Percentiles rank a stretch among this genome's conserved stretches.
These are phyloP conservation scores for Magnusiomyces suaveolens DNA, from an alignment of 1,139 yeast genomes.

Conservation along the genomic window DNA sequence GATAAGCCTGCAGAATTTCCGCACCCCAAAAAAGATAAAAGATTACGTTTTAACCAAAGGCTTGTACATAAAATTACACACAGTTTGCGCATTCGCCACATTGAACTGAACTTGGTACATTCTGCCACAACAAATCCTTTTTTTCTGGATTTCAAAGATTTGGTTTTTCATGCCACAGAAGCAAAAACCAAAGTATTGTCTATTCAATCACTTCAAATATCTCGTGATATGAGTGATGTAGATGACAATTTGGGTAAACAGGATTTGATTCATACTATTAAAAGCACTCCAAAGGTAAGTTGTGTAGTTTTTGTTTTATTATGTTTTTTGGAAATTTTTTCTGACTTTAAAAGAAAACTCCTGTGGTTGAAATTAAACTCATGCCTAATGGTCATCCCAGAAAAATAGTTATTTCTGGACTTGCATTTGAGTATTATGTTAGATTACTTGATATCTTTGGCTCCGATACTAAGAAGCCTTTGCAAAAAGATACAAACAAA, in stretches of 20 bases:
- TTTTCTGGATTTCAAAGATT: not conserved
- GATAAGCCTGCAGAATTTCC: not conserved
- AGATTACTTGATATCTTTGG: constrained; percentile 23
- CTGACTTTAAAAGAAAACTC: constrained; percentile 1
- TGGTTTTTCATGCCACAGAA: not conserved
- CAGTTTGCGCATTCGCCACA: constrained; percentile 5
- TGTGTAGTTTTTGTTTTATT: not conserved
- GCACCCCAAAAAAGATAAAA: not conserved
- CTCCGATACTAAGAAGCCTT: not conserved
- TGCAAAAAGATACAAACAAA: no score
- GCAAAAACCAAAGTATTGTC: not conserved
- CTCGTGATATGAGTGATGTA: constrained; percentile 14
- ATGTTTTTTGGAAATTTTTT: not conserved
- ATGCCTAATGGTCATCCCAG: constrained; percentile 14
- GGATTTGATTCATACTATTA: constrained; percentile 21
- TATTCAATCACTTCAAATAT: constrained; percentile 6
- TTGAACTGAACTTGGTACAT: constrained; percentile 13
- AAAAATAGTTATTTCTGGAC: constrained; percentile 20
- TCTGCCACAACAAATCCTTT: constrained; percentile 16
- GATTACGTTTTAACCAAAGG: not conserved
- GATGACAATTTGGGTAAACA: constrained; percentile 15
- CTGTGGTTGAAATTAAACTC: constrained; percentile 3
- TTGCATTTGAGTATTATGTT: constrained; percentile 25
- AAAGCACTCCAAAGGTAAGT: constrained; percentile 20
- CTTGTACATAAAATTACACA: not conserved